These are phyloP conservation scores for Groenewaldozyma tartarivorans DNA, from an alignment of 805 yeast species.

Conservation along the genomic window DNA sequence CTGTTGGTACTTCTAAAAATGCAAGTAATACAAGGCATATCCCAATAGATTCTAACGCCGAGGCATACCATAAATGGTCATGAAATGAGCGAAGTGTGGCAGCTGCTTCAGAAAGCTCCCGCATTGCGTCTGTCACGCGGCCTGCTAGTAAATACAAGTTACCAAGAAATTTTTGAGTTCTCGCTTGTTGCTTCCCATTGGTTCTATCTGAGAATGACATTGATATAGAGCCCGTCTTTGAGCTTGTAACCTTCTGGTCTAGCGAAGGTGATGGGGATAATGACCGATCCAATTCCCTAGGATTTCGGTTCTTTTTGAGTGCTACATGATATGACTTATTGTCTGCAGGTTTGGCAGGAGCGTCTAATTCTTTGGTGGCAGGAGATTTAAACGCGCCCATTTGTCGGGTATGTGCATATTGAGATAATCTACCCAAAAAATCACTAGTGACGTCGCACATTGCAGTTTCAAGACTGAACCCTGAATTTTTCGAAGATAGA, in stretches of 20 bases:
- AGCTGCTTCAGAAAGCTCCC: slow-evolving; percentile 67
- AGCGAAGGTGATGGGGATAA: slow-evolving; percentile 3
- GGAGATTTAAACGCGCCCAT: slow-evolving; percentile 82
- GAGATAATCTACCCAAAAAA: slow-evolving; percentile 54
- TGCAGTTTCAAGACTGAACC: slow-evolving; percentile 43
- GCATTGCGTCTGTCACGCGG: slow-evolving; percentile 57
- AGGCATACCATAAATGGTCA: slow-evolving; percentile 82
- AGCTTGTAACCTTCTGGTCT: background rate
- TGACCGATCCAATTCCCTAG: no score
- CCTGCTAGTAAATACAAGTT: slow-evolving; percentile 77
- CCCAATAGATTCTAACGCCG: slow-evolving; percentile 75
- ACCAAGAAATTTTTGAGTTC: slow-evolving; percentile 68
- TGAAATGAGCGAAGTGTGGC: slow-evolving; percentile 46
- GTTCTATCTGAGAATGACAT: slow-evolving; percentile 29
- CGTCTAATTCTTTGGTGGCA: slow-evolving; percentile 26
- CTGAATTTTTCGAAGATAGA: slow-evolving; percentile 24
- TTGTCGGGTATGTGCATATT: slow-evolving; percentile 57
- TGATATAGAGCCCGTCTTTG: slow-evolving; percentile 25
- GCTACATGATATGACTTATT: slow-evolving; percentile 10
- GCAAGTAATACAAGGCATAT: slow-evolving; percentile 54
- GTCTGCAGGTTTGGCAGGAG: slow-evolving; percentile 8
- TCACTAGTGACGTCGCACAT: slow-evolving; percentile 64
- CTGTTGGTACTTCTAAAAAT: slow-evolving; percentile 42
- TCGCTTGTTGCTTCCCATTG: slow-evolving; percentile 48
- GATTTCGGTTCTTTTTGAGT: no score